A percentile compares a stretch with the other conserved stretches of the same genome.
These are phyloP conservation scores for Ophiocordyceps australis DNA, from an alignment of 2,329 filamentous ascomycete species.

Conservation along the genomic window DNA sequence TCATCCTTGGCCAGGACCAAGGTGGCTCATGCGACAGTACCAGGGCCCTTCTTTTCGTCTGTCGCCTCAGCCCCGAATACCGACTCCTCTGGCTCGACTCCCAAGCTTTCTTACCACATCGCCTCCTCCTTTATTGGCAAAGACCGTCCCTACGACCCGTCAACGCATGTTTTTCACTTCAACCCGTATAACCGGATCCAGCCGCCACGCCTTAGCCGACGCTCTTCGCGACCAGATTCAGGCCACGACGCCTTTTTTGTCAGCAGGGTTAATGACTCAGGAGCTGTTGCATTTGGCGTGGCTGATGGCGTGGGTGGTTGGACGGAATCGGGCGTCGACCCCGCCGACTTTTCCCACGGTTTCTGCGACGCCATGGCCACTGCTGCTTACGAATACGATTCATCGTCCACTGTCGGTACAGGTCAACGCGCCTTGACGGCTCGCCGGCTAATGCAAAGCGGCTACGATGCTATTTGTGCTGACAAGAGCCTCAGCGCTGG, in stretches of 20 bases:
- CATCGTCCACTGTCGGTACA: conserved; percentile 9
- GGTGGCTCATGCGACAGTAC: not conserved
- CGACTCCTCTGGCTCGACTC: conserved; percentile 4
- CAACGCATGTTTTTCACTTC: conserved; percentile 56
- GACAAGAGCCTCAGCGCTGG: conserved; percentile 63
- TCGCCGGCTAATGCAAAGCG: conserved; percentile 57
- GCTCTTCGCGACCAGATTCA: conserved; percentile 44
- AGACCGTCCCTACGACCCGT: conserved; percentile 46
- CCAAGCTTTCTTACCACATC: conserved; percentile 46
- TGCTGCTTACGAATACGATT: conserved; percentile 41
- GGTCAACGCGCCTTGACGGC: conserved; percentile 29
- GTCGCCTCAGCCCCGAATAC: conserved; percentile 7
- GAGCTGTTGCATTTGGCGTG: conserved; percentile 66
- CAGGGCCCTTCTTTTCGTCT: conserved; percentile 2
- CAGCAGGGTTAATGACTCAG: conserved; percentile 53
- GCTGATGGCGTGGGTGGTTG: conserved; percentile 94
- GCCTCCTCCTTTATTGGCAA: conserved; percentile 64
- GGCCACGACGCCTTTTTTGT: conserved; percentile 97
- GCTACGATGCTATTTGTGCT: conserved; percentile 64
- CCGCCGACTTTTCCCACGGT: conserved; percentile 86
- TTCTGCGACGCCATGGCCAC: conserved; percentile 87
- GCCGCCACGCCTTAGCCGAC: conserved; percentile 18
- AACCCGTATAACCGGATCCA: conserved; percentile 43
- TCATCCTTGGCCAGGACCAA: not conserved
- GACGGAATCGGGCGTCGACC: conserved; percentile 82